Base-by-base conservation (phyloP, 192 early-diverging fungal species). In the Spizellomyces punctatus region DNA sequence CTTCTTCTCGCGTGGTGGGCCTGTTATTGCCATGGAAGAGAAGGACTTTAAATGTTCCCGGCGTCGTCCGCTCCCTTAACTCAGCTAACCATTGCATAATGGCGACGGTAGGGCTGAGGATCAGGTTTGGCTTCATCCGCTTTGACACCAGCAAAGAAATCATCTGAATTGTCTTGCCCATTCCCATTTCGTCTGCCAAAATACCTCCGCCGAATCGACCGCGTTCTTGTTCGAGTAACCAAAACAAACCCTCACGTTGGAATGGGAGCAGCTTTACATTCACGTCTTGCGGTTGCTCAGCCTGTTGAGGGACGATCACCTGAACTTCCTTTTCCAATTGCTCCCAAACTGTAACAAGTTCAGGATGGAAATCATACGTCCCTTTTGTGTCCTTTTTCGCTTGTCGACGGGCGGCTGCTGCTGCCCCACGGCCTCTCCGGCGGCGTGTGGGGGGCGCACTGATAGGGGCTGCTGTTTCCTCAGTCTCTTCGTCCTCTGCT, bases 151-250 rank as follows among this genome's bases (percentile, higher is more conserved):
- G 66, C 19, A 98, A 81, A 8, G 90, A 87, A 36, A 98, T 94
- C 56, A 91, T 92, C 74, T 96, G 94, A 71, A 98, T 92, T 5
- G 96, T 98, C 78, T 98, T 98, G 58, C 93, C 81, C 82, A 85
- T 82, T 4, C 94, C 94, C 94, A 96, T 97, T 65, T 95, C 91
- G 79, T 94, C 92, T 8, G 76, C 76, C 19, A 74, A 36, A 91
- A 93, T 91, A 5, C 93, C 92, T n/a, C 93, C 76, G 21, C 21
- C 5, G 42, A 69, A 75, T 19, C 69, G 58, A 58, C 75, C 84
- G 46, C 73, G 69, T 68, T 97, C 94, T 63, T 98, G 94, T 36
- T 84, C 75, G 6, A 78, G 48, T 89, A 98, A 89, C 94, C 94
- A 98, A 47, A 79, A 81, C 63, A 96, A 79, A 27, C 93, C 92